These are phyloP conservation scores for Exophiala viscosa DNA, from an alignment of 2,329 filamentous ascomycete species.

Conservation along the genomic window DNA sequence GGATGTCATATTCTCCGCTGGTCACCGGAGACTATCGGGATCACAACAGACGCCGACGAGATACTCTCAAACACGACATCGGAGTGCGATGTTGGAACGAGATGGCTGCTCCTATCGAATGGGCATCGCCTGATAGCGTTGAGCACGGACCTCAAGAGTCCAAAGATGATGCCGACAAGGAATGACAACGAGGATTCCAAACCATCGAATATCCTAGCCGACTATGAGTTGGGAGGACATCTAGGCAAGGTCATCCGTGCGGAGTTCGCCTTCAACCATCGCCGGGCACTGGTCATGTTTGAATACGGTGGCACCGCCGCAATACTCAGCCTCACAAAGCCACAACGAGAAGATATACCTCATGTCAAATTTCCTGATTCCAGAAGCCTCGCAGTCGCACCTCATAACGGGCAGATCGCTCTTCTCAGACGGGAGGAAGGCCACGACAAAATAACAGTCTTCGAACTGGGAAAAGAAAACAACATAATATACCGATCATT, in stretches of 20 bases:
- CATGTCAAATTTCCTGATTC: conserved; percentile 22
- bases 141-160: conserved; percentile 11
- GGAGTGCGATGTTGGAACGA: conserved; percentile 6
- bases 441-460: conserved; percentile 22
- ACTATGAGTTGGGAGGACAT: conserved; percentile 22
- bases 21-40: conserved; percentile 16
- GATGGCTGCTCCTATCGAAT: conserved; percentile 22
- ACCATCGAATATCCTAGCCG: conserved; percentile 18
- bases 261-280: conserved; percentile 25
- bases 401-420: conserved; percentile 15
- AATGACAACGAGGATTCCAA: neutral
- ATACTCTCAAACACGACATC: conserved; percentile 9
- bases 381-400: conserved; percentile 9
- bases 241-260: conserved; percentile 21
- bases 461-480: conserved; percentile 11
- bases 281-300: conserved; percentile 24
- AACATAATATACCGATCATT: conserved; percentile 18
- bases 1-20: conserved; percentile 18
- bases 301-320: conserved; percentile 17
- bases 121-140: conserved; percentile 18
- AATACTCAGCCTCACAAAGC: conserved; percentile 20
- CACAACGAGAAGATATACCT: conserved; percentile 23
- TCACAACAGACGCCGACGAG: conserved; percentile 1
- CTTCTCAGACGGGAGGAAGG: conserved; percentile 21
- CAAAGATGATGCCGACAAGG: conserved; percentile 1